These are phyloP conservation scores for Blastomyces parvus DNA, from an alignment of 2,329 filamentous ascomycete species.

Conservation along the genomic window DNA sequence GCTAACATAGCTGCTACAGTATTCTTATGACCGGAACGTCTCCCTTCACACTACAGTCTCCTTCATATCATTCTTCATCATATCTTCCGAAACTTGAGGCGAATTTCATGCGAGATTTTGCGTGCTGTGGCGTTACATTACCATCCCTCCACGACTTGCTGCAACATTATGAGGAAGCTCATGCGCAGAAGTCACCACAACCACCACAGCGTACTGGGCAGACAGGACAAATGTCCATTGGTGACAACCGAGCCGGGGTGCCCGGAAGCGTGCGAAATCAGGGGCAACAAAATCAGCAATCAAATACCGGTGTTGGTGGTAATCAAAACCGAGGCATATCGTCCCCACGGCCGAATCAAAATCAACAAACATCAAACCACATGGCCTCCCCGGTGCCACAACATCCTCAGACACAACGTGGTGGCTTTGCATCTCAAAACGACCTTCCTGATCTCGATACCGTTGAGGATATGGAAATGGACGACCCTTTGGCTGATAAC, in stretches of 20 bases:
- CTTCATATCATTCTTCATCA: slow-evolving; percentile 91
- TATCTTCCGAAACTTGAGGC: slow-evolving; percentile 94
- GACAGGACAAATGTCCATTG: slow-evolving; percentile 34
- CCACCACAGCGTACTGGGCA: slow-evolving; percentile 40
- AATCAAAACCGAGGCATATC: slow-evolving; percentile 8
- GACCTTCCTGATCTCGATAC: slow-evolving; percentile 31
- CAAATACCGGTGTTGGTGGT: slow-evolving; percentile 1
- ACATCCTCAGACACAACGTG: slow-evolving; percentile 16
- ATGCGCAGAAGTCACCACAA: slow-evolving; percentile 59
- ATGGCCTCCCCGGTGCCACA: slow-evolving; percentile 13
- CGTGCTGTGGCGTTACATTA: slow-evolving; percentile 82
- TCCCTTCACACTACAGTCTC: slow-evolving; percentile 83
- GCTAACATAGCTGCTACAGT: slow-evolving; percentile 40
- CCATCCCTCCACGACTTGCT: slow-evolving; percentile 89
- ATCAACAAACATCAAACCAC: slow-evolving; percentile 17
- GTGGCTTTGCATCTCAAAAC: slow-evolving; percentile 19
- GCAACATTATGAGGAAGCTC: slow-evolving; percentile 92
- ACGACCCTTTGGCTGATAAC: slow-evolving; percentile 58
- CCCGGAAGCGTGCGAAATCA: slow-evolving; percentile 33
- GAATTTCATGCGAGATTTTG: slow-evolving; percentile 95
- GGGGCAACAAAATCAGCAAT: slow-evolving; percentile 14
- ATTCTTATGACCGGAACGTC: slow-evolving; percentile 95
- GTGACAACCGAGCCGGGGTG: slow-evolving; percentile 43
- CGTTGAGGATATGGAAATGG: slow-evolving; percentile 69
- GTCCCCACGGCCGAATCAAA: slow-evolving; percentile 20